Base-by-base conservation (phyloP, 371 early-diverging fungal genomes). In the Paramicrosporidium saccamoebae region DNA sequence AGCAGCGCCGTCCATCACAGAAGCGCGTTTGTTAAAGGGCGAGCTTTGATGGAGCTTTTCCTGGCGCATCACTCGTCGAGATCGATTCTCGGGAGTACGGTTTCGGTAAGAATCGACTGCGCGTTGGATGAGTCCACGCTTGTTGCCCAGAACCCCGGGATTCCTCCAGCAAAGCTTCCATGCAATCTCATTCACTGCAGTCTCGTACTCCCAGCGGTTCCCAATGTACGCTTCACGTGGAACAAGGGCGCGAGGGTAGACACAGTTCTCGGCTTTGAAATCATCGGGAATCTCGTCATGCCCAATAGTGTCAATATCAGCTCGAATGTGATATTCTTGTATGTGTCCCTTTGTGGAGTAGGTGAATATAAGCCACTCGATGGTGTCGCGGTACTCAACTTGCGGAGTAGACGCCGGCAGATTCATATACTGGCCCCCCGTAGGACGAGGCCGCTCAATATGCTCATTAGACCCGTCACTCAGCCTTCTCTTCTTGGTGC, bases 31-130 rank as follows among this genome's bases (percentile, higher is more conserved):
- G 16, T 57, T 46, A 19, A 65, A n/a, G n/a, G n/a, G 40, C 11
- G 57, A 60, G 8, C 64, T 63, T 30, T 58, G 56, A 9, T 41
- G 32, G 17, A 64, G 39, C 39, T 72, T 73, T 29, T 75, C 72
- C 35, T 74, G 59, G 22, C 73, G 50, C 5, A 68, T 58, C 1
- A 75, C 62, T 12, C 78, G 52, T 19, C 77, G 50, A 10, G 64
- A 66, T 23, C 73, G 52, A 39, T 63, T 55, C 19, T 65, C 64
- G 7, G 71, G 66, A 30, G 64, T 64, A 5, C 71, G 57, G 27
- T 79, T 71, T 23, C 88, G 57, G 35, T 71, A 90, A 16, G 65
- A 68, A 39, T 90, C 88, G 0, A 90, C 92, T 2, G 84, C 84
- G 0, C 88, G 50, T 38, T 90, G 92, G 23, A 90, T 55, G 20